phyloP scores from a whole-genome alignment of 108 stramenopile genomes.

The Cafeteria roenbergensis region DNA sequence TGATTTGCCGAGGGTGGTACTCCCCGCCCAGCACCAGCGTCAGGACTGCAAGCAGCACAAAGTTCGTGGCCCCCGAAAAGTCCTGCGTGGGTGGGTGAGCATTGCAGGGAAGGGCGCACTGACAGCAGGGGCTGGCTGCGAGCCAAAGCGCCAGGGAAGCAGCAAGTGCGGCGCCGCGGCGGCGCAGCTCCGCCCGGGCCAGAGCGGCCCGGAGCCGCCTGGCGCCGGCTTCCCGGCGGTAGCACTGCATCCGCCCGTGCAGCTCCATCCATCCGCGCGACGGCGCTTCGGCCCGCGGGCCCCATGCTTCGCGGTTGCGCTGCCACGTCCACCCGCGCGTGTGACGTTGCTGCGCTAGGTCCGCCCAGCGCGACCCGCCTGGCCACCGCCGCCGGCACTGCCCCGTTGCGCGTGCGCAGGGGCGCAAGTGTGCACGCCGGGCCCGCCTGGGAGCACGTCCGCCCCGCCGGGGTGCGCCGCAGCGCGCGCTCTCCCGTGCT shows the following conservation, averaged over 20 bases:
- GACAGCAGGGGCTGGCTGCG: neutral
- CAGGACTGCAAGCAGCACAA: neutral
- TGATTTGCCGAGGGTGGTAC: neutral
- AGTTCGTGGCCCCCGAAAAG: neutral
- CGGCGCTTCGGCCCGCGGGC: no score
- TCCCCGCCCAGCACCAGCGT: neutral
- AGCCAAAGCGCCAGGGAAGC: no score
- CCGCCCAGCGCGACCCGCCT: neutral
- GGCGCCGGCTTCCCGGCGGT: neutral
- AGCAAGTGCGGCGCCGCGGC: no score
- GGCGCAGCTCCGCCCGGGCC: neutral
- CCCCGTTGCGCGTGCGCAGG: no score
- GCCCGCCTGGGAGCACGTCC: no score
- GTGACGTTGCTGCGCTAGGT: neutral
- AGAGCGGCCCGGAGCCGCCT: neutral
- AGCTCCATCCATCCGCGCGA: no score
- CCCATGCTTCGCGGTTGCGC: no score
- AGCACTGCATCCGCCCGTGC: neutral
- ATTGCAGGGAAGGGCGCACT: neutral
- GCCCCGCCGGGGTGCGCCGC: neutral
- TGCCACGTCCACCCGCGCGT: no score
- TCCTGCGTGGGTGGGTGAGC: neutral
- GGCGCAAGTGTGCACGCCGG: no score
- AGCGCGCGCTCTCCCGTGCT: neutral
- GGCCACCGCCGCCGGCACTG: no score